A percentile compares a stretch with the other conserved stretches of the same genome.
phyloP scores from a whole-genome alignment of 108 stramenopile species.

The Poteriospumella lacustris region DNA sequence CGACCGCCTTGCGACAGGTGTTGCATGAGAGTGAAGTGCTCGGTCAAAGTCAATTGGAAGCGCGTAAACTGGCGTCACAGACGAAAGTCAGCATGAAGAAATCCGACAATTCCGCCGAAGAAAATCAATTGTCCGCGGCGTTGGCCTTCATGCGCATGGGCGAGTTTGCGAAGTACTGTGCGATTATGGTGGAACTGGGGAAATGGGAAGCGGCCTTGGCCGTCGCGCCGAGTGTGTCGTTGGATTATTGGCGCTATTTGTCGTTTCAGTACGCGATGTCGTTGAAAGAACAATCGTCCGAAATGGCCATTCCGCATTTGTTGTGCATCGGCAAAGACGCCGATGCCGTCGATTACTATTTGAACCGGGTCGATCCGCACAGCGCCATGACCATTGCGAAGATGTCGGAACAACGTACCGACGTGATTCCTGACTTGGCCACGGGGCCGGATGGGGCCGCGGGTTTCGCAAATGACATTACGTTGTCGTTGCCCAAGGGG shows the following conservation, averaged over 20 bases:
- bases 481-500: too few relatives aligned
- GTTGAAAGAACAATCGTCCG: background rate
- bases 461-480: background rate
- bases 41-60: background rate
- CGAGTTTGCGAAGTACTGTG: constrained; percentile 26
- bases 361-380: background rate
- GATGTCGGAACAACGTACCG: constrained; percentile 26
- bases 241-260: constrained; percentile 20
- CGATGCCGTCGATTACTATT: constrained; percentile 21
- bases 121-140: background rate
- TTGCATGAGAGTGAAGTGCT: constrained; percentile 4
- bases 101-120: background rate
- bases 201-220: constrained; percentile 25
- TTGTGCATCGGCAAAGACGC: constrained; percentile 4
- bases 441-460: background rate
- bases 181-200: constrained; percentile 27
- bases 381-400: constrained; percentile 15
- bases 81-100: constrained; percentile 1
- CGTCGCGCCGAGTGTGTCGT: constrained; percentile 19
- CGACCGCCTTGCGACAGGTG: background rate
- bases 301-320: background rate
- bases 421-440: constrained; percentile 2
- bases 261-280: background rate
- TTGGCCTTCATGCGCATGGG: background rate
- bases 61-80: background rate